Evolutionary conservation across 2,329 filamentous ascomycete genomes (phyloP).

Genomic region (Alternaria angustiovoidea): DNA sequence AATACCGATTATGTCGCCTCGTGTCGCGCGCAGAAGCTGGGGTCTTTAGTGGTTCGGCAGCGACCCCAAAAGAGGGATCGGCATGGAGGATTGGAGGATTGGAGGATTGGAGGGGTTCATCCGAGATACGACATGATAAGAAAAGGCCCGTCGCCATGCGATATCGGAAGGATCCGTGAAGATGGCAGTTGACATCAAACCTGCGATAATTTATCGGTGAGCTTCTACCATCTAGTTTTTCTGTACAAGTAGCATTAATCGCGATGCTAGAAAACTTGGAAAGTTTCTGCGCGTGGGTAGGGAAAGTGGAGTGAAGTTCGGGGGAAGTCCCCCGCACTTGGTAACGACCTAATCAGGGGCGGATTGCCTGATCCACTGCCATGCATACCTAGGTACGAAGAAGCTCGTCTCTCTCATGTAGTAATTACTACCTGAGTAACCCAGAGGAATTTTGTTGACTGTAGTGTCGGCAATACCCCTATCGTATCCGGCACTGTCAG

Average conservation of each 20-base stretch:
- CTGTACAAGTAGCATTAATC: not conserved
- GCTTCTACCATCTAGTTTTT: not conserved
- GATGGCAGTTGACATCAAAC: not conserved
- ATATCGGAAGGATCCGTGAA: conserved; percentile 6
- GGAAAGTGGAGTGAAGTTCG: not conserved
- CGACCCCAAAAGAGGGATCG: conserved; percentile 18
- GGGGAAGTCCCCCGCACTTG: not conserved
- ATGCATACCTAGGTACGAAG: not conserved
- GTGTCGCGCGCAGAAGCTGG: not conserved
- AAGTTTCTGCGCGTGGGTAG: not conserved
- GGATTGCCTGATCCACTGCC: not conserved
- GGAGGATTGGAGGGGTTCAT: conserved; percentile 11
- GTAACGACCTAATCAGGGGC: not conserved
- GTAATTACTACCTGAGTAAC: not conserved
- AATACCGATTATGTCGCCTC: conserved; percentile 10
- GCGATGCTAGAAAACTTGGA: not conserved
- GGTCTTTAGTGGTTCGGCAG: conserved; percentile 19
- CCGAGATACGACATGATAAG: conserved; percentile 21
- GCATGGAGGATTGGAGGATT: conserved; percentile 10
- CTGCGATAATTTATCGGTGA: not conserved
- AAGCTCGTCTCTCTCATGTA: not conserved
- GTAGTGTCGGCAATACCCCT: not conserved
- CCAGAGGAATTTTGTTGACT: not conserved
- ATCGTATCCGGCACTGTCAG: not conserved
- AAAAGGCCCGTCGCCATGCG: conserved; percentile 12